These are phyloP conservation scores for Hypomontagnella submonticulosa DNA, from an alignment of 495 filamentous ascomycete species.

Conservation along the genomic window DNA sequence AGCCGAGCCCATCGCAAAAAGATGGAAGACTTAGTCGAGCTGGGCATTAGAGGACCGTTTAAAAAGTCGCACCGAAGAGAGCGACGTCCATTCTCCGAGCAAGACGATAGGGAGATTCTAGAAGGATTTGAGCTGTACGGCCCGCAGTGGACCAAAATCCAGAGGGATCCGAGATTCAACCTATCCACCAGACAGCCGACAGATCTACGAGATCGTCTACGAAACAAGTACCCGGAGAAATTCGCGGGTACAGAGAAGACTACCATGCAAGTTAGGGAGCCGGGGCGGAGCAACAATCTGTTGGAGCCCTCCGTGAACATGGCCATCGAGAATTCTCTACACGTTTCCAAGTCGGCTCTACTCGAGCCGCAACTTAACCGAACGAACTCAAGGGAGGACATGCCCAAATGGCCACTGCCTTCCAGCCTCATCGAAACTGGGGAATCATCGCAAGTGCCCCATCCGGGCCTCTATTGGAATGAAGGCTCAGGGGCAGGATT, in stretches of 20 bases:
- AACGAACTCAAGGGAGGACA: slow-evolving; percentile 55
- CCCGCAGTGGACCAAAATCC: slow-evolving; percentile 83
- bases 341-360: slow-evolving; percentile 44
- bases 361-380: slow-evolving; percentile 54
- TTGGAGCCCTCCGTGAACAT: slow-evolving; percentile 57
- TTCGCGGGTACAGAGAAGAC: slow-evolving; percentile 67
- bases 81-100: slow-evolving; percentile 72
- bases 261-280: slow-evolving; percentile 54
- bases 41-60: slow-evolving; percentile 67
- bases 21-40: slow-evolving; percentile 63
- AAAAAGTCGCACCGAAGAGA: slow-evolving; percentile 64
- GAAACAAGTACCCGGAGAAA: slow-evolving; percentile 78
- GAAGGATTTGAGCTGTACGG: slow-evolving; percentile 80
- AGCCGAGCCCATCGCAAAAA: slow-evolving; percentile 65
- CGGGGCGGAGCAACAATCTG: slow-evolving; percentile 41
- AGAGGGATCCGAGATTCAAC: slow-evolving; percentile 73
- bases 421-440: slow-evolving; percentile 46
- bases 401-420: slow-evolving; percentile 48
- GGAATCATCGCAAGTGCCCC: slow-evolving; percentile 46
- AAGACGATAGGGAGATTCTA: slow-evolving; percentile 81
- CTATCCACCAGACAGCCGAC: slow-evolving; percentile 75
- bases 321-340: slow-evolving; percentile 49
- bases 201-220: slow-evolving; percentile 83
- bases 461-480: slow-evolving; percentile 35
- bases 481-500: slow-evolving; percentile 43